Evolutionary conservation across 1,284 basidiomycete species (phyloP).

Genomic region (Trichosporon sp.): DNA sequence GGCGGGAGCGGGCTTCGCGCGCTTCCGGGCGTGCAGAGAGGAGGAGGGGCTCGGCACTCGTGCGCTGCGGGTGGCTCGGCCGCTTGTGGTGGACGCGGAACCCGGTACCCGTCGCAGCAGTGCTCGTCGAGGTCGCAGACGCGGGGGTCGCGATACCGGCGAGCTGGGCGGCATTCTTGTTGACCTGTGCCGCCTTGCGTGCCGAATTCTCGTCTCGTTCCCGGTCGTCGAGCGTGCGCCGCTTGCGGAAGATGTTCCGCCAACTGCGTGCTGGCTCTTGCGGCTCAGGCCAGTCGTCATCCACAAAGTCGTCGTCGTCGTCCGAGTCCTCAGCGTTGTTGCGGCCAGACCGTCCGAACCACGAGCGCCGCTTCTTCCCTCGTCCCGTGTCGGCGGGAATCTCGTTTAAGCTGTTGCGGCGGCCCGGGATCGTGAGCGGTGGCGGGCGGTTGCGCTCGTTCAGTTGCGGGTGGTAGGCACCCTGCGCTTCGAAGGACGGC

Average conservation of each 20-base stretch:
- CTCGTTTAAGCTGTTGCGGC: constrained; percentile 48
- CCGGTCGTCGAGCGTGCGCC: constrained; percentile 33
- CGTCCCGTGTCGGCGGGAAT: constrained; percentile 35
- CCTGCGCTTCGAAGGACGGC: constrained; percentile 2
- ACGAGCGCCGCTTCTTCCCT: constrained; percentile 26
- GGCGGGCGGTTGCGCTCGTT: constrained; percentile 40
- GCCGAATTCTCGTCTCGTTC: constrained; percentile 50
- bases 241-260: constrained; percentile 32
- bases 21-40: neutral
- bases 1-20: neutral
- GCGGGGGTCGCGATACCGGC: constrained; percentile 45
- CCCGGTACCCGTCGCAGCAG: neutral
- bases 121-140: neutral
- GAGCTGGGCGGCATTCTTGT: constrained; percentile 47
- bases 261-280: constrained; percentile 21
- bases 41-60: neutral
- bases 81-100: constrained; percentile 20
- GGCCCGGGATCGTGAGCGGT: constrained; percentile 39
- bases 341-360: constrained; percentile 22
- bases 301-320: constrained; percentile 28
- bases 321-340: constrained; percentile 19
- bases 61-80: neutral
- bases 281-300: constrained; percentile 44
- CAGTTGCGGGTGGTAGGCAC: neutral
- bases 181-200: constrained; percentile 48